Percentiles rank a stretch among this genome's conserved stretches.
Evolutionary conservation across 108 stramenopile species (phyloP).

Genomic region (Skeletonema costatum): DNA sequence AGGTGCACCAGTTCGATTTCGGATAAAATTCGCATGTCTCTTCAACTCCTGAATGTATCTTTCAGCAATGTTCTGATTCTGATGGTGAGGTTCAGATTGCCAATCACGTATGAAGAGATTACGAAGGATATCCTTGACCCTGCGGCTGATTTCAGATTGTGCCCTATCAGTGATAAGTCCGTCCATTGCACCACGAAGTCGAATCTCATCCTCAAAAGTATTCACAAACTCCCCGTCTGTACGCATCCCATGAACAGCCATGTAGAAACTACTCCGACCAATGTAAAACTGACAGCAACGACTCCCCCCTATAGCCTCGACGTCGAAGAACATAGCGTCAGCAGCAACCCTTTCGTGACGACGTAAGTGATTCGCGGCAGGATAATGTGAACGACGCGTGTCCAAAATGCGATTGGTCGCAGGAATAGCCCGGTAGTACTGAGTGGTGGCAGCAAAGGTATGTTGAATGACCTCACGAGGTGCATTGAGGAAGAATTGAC

Average conservation of each 20-base stretch:
- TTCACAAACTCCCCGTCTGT: conserved; percentile 17
- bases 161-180: conserved; percentile 23
- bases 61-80: too few relatives aligned
- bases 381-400: neutral
- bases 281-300: neutral
- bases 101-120: conserved; percentile 9
- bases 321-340: neutral
- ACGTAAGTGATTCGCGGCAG: neutral
- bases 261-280: neutral
- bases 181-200: conserved; percentile 21
- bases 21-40: too few relatives aligned
- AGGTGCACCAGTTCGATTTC: too few relatives aligned
- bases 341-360: neutral
- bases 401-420: neutral
- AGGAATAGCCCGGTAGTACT: neutral
- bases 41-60: too few relatives aligned
- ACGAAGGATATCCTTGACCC: conserved; percentile 25
- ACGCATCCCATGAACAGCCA: conserved; percentile 15
- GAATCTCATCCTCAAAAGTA: conserved; percentile 33
- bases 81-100: too few relatives aligned
- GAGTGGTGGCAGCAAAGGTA: neutral
- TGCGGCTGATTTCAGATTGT: conserved; percentile 6
- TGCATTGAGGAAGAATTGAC: neutral
- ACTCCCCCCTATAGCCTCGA: neutral
- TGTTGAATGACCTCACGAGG: neutral